phyloP scores from a whole-genome alignment of 208 protist species.

The Herpetomonas muscarum region DNA sequence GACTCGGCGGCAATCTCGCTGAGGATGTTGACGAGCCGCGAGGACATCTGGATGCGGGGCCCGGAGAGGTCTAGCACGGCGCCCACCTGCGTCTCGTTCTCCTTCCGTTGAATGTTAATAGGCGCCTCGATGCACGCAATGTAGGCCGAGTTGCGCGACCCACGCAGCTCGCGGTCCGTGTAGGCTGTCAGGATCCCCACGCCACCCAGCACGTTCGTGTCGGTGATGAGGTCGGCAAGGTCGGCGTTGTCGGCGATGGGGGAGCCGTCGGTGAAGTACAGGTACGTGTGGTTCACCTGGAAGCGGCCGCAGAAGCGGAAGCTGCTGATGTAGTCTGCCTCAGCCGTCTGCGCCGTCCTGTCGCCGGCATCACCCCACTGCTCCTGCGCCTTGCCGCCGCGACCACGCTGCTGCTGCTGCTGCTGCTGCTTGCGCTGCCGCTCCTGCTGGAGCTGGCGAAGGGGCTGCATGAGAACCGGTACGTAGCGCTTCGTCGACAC shows the following conservation, averaged over 20 bases:
- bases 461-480: conserved; percentile 3
- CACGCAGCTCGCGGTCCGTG: conserved; percentile 29
- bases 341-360: conserved; percentile 1
- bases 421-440: too few species aligned
- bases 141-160: conserved; percentile 47
- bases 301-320: conserved; percentile 46
- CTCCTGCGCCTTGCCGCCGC: background rate
- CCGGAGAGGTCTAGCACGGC: conserved; percentile 65
- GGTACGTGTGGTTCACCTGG: conserved; percentile 36
- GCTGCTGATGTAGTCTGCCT: conserved; percentile 8
- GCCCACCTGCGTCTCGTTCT: conserved; percentile 24
- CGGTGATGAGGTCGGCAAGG: conserved; percentile 22
- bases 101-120: conserved; percentile 39
- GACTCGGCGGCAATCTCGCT: conserved; percentile 35
- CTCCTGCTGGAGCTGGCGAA: too few species aligned
- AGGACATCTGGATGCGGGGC: conserved; percentile 56
- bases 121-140: conserved; percentile 59
- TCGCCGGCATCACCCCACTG: background rate
- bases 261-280: conserved; percentile 72
- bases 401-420: background rate
- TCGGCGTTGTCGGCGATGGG: conserved; percentile 16
- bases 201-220: conserved; percentile 65
- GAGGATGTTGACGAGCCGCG: conserved; percentile 60
- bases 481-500: conserved; percentile 24
- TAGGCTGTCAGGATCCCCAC: conserved; percentile 62